Conservation (phyloP, 2,329 filamentous ascomycete species). For the Gaeumannomyces sp. region DNA sequence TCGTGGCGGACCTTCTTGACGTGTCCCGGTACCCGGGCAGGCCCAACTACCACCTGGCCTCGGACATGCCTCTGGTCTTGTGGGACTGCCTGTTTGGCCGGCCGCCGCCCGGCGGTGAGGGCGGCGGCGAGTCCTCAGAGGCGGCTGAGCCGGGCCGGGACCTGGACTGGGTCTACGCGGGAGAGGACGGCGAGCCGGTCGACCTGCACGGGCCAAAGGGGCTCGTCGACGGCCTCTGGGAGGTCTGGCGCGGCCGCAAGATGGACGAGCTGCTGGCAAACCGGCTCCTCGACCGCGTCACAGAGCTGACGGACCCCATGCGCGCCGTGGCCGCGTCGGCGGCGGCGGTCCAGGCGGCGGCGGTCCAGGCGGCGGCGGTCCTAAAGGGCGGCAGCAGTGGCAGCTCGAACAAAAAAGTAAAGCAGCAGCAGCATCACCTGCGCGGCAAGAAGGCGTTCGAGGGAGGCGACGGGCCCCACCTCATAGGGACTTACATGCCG, state of each 20-base stretch:
- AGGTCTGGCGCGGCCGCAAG: slow-evolving; percentile 74
- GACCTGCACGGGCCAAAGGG: slow-evolving; percentile 59
- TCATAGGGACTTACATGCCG: slow-evolving; percentile 48
- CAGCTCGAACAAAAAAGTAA: slow-evolving; percentile 18
- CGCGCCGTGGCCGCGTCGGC: slow-evolving; percentile 9
- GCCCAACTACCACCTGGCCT: slow-evolving; percentile 85
- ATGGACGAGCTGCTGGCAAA: slow-evolving; percentile 83
- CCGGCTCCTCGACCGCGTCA: slow-evolving; percentile 61
- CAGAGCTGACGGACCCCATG: slow-evolving; percentile 27
- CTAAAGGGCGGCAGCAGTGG: slow-evolving; percentile 23
- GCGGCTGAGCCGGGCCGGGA: slow-evolving; percentile 19
- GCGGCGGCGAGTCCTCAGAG: slow-evolving; percentile 25
- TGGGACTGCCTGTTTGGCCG: slow-evolving; percentile 83
- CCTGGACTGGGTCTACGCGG: slow-evolving; percentile 73
- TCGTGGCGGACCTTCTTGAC: slow-evolving; percentile 73
- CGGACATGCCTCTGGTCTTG: slow-evolving; percentile 81
- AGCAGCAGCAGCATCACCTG: background rate
- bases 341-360: slow-evolving; percentile 12
- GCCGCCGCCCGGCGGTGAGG: slow-evolving; percentile 18
- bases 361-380: slow-evolving; percentile 34
- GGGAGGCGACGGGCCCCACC: slow-evolving; percentile 45
- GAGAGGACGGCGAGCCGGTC: slow-evolving; percentile 49
- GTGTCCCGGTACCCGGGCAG: slow-evolving; percentile 62
- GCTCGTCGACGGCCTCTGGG: slow-evolving; percentile 73
- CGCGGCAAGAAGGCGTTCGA: slow-evolving; percentile 41